A percentile compares a stretch with the other conserved stretches of the same genome.
These are phyloP conservation scores for Krasilnikovozyma curviuscula DNA, from an alignment of 768 basidiomycete genomes.

Conservation along the genomic window DNA sequence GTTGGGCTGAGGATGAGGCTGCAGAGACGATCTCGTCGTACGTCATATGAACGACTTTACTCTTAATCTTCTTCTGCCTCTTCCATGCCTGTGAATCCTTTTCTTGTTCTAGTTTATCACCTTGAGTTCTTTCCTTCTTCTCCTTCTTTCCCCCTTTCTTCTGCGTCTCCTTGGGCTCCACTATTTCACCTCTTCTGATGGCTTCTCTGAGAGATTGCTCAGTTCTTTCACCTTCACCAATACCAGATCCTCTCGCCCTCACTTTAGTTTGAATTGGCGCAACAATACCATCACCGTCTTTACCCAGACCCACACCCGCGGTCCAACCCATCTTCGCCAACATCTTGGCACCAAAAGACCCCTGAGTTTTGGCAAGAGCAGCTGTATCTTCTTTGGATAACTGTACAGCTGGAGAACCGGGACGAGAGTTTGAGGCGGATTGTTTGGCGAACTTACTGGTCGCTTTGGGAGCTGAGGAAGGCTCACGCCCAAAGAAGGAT, in stretches of 20 bases:
- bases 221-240: slow-evolving; percentile 71
- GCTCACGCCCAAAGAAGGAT: slow-evolving; percentile 6
- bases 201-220: slow-evolving; percentile 27
- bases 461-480: background rate
- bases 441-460: background rate
- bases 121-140: background rate
- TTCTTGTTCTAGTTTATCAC: background rate
- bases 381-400: slow-evolving; percentile 2
- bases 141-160: slow-evolving; percentile 14
- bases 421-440: background rate
- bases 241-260: slow-evolving; percentile 58
- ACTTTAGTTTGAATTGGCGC: slow-evolving; percentile 68
- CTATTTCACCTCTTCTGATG: slow-evolving; percentile 15
- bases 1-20: too few relatives aligned
- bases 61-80: slow-evolving; percentile 52
- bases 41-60: slow-evolving; percentile 77
- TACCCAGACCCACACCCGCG: slow-evolving; percentile 55
- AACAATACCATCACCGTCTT: slow-evolving; percentile 60
- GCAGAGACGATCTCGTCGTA: slow-evolving; percentile 91
- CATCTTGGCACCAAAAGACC: slow-evolving; percentile 69
- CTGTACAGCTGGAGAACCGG: background rate
- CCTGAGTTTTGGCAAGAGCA: slow-evolving; percentile 49
- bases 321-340: slow-evolving; percentile 93
- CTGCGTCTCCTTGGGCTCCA: slow-evolving; percentile 13
- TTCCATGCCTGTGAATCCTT: slow-evolving; percentile 58